Base-by-base conservation (phyloP, 306 rosid genomes). In the Oemleria cerasiformis region DNA sequence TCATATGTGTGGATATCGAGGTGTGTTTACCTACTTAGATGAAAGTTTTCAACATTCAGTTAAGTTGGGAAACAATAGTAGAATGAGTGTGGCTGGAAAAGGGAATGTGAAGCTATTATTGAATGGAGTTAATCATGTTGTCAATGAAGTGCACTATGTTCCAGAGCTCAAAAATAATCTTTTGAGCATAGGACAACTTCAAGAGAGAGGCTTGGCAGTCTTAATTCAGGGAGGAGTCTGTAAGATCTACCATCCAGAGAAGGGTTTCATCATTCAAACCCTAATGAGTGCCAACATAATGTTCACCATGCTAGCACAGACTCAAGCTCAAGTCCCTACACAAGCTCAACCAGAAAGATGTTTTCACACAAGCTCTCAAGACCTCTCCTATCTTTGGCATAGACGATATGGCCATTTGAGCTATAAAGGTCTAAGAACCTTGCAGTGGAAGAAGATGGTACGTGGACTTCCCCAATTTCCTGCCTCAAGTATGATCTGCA, bases 371-470 rank as follows among this genome's bases (percentile, higher is more conserved):
- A 34, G 38, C 34, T 4, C 15, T 14, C 36, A 68, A 68, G 45
- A 68, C 19, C 14, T 6, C 4, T 17, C 63, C 5, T 30, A 15
- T 9, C 25, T 68, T 16, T 68, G 61, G 23, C 59, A 47, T 34
- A 19, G 4, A 25, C 15, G 39, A 50, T 68, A 50, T 68, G 61
- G 61, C 7, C 64, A 70, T 53, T 9, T 70, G 12, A 70, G 64
- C 13, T 53, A 16, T 20, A 70, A 17, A n/a, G n/a, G n/a, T n/a
- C n/a, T n/a, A n/a, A n/a, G n/a, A n/a, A n/a, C n/a, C n/a, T n/a
- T n/a, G n/a, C 39, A 70, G 9, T 9, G 55, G 4, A 70, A 53
- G 19, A 5, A 53, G 5, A 55, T 70, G 64, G 73, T 55, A 11
- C 10, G 12, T 5, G 64, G 63, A 6, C 9, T 70, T 19, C 54